These are phyloP conservation scores for Farysia itapuensis DNA, from an alignment of 1,284 basidiomycete species.

Conservation along the genomic window DNA sequence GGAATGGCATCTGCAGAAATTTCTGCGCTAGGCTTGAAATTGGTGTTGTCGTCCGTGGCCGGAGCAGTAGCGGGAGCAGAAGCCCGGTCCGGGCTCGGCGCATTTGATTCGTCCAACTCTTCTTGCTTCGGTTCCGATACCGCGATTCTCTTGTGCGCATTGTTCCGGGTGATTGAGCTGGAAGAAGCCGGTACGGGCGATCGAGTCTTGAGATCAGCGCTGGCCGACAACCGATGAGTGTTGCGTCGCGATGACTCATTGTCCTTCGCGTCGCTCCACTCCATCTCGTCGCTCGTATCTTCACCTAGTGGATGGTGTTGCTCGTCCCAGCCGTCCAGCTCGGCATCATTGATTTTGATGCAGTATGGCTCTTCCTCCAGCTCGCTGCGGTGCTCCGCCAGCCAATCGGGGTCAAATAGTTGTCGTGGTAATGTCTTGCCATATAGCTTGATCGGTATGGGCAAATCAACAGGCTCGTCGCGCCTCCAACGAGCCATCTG, in stretches of 20 bases:
- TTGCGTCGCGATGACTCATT: constrained; percentile 10
- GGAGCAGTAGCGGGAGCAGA: no score
- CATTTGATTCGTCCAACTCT: no score
- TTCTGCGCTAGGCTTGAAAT: no score
- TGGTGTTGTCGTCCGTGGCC: no score
- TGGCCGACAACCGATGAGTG: no score
- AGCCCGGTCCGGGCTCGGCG: no score
- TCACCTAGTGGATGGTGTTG: constrained; percentile 33
- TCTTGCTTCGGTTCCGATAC: no score
- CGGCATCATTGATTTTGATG: constrained; percentile 33
- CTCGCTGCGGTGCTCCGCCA: constrained; percentile 28
- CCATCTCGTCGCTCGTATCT: constrained; percentile 45
- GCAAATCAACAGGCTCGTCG: constrained; percentile 40
- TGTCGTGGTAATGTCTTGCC: constrained; percentile 31
- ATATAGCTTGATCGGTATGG: constrained; percentile 37
- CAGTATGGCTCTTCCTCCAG: constrained; percentile 39
- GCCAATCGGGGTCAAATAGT: constrained; percentile 39
- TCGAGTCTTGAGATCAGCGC: no score
- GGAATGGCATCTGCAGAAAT: no score
- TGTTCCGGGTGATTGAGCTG: no score
- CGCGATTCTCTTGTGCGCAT: no score
- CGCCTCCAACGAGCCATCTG: constrained; percentile 42
- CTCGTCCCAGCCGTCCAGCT: constrained; percentile 40
- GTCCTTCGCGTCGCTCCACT: constrained; percentile 43
- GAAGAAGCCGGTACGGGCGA: no score